Conservation (phyloP, 208 protist genomes). For the Trypanosoma boissoni region DNA sequence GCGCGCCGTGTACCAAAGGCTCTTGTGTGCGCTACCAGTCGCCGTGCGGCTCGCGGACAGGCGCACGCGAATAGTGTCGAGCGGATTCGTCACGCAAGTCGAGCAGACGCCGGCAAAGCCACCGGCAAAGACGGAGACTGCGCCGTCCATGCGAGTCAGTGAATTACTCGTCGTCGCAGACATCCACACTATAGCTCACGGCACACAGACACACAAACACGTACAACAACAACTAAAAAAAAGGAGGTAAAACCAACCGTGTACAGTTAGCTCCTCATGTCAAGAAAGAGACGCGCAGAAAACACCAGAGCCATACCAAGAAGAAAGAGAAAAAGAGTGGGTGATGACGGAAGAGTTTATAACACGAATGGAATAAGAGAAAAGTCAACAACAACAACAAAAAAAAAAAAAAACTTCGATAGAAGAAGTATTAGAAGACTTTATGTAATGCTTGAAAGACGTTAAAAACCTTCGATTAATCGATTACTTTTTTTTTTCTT, state of each 20-base stretch:
- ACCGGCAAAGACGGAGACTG: slow-evolving; percentile 70
- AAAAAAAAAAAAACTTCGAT: slow-evolving; percentile 9
- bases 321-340: slow-evolving; percentile 3
- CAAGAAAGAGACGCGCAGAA: too few species aligned
- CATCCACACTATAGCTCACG: not conserved
- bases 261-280: too few species aligned
- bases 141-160: not conserved
- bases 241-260: too few species aligned
- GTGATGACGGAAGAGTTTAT: too few species aligned
- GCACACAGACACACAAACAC: slow-evolving; percentile 3
- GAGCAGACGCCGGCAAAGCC: slow-evolving; percentile 86
- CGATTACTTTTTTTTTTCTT: not conserved
- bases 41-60: slow-evolving; percentile 62
- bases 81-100: slow-evolving; percentile 86
- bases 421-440: too few species aligned
- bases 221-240: too few species aligned
- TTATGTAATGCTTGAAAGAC: too few species aligned
- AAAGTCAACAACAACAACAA: not conserved
- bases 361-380: slow-evolving; percentile 7
- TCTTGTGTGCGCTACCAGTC: slow-evolving; percentile 83
- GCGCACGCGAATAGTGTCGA: slow-evolving; percentile 87
- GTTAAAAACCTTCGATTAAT: slow-evolving; percentile 1
- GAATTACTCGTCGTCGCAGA: not conserved
- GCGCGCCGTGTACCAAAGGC: slow-evolving; percentile 48
- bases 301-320: too few species aligned